Evolutionary conservation across 1,284 basidiomycete genomes (phyloP).

Genomic region (Taiwanofungus camphoratus): DNA sequence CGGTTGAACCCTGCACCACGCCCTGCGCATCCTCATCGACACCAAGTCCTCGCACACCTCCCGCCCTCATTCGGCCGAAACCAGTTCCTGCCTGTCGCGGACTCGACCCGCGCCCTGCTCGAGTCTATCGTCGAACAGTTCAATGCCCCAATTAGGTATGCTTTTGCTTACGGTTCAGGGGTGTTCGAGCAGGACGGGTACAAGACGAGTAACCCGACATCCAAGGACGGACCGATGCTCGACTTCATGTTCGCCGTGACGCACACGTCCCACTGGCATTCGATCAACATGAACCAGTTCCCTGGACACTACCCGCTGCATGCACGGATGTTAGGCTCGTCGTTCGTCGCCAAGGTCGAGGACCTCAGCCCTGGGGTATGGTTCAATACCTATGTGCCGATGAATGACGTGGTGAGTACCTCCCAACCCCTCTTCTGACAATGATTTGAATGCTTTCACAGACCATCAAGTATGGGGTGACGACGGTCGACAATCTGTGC

Average conservation of each 20-base stretch:
- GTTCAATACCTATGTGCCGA: constrained; percentile 90
- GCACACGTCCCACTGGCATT: constrained; percentile 89
- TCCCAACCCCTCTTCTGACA: neutral
- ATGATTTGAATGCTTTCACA: constrained; percentile 27
- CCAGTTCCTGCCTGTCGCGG: constrained; percentile 71
- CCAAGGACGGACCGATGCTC: constrained; percentile 68
- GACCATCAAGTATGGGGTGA: constrained; percentile 98
- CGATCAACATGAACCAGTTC: constrained; percentile 87
- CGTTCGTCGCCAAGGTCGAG: constrained; percentile 75
- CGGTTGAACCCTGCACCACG: constrained; percentile 48
- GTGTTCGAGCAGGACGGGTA: constrained; percentile 89
- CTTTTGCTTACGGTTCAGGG: constrained; percentile 92
- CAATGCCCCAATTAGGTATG: constrained; percentile 84
- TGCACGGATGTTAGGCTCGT: constrained; percentile 75
- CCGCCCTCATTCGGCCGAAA: constrained; percentile 76
- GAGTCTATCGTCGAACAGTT: constrained; percentile 74
- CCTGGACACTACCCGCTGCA: constrained; percentile 88
- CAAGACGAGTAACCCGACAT: constrained; percentile 19
- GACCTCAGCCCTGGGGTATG: constrained; percentile 85
- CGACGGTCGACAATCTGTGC: constrained; percentile 85
- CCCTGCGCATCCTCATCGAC: constrained; percentile 37
- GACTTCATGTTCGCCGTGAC: constrained; percentile 96
- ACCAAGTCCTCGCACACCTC: constrained; percentile 43
- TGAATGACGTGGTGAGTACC: constrained; percentile 73
- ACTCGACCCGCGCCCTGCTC: constrained; percentile 71